phyloP scores from a whole-genome alignment of 2,329 filamentous ascomycete genomes.

The Epichloe scottii region DNA sequence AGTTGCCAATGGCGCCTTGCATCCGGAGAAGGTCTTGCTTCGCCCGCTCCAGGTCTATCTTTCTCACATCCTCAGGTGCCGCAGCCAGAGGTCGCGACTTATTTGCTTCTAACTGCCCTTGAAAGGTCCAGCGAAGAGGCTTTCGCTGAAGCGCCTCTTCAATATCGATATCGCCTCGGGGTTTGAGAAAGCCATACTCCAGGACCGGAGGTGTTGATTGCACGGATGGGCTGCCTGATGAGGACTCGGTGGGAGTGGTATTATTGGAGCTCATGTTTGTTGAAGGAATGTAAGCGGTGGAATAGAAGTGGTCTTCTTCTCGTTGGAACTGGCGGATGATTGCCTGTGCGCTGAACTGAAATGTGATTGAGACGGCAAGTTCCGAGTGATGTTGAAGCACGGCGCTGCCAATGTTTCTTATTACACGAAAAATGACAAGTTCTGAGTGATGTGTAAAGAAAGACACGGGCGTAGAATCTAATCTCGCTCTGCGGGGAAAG shows the following conservation, averaged over 20 bases:
- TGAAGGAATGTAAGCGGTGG: neutral
- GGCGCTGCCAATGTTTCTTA: too few species aligned
- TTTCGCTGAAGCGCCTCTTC: slow-evolving; percentile 29
- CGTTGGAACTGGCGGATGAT: neutral
- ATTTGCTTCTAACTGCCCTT: slow-evolving; percentile 22
- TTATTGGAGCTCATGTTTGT: neutral
- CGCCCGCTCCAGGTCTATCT: slow-evolving; percentile 30
- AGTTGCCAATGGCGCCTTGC: slow-evolving; percentile 12
- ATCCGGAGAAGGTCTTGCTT: slow-evolving; percentile 35
- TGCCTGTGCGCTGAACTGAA: too few species aligned
- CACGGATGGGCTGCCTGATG: neutral
- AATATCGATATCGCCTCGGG: slow-evolving; percentile 26
- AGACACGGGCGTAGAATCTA: too few species aligned
- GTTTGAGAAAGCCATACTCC: slow-evolving; percentile 25
- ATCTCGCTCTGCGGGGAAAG: too few species aligned
- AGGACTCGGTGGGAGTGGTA: neutral
- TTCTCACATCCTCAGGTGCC: slow-evolving; percentile 20
- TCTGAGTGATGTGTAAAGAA: too few species aligned
- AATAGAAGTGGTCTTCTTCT: neutral
- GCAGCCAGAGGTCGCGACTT: slow-evolving; percentile 12
- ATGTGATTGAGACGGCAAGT: too few species aligned
- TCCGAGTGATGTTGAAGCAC: neutral
- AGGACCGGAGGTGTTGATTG: slow-evolving; percentile 22
- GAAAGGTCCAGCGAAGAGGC: slow-evolving; percentile 30
- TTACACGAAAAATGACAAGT: too few species aligned